Evolutionary conservation across 345 rosid species (phyloP), one percentile per base, ranked within the genome.

Genomic region (Eucalyptus viminalis): DNA sequence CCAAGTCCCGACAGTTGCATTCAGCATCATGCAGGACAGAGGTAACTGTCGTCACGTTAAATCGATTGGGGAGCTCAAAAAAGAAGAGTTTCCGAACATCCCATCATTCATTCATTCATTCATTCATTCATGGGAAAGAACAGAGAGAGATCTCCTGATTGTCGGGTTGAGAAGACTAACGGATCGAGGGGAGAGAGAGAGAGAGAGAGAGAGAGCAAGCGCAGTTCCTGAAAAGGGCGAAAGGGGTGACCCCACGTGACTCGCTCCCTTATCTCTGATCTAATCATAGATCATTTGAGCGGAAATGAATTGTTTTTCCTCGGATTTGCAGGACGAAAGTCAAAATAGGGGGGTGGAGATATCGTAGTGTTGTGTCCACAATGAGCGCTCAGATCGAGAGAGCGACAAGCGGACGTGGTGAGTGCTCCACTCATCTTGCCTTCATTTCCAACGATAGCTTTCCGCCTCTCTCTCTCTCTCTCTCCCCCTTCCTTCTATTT

Each of bases 381-480:
- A 76, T 76, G n/a, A 22, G 27, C 89, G 72, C 86, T 15, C 67
- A 80, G 29, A 76, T 49, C 58, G 86, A 47, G 65, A 80, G 72
- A 19, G 86, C 37, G 69, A 37, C 51, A 9, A 81, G 25, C 80
- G 40, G 88, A 92, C 93, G 91, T 94, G 95, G 91, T 87, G 86
- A 90, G 88, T 92, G 85, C 89, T 60, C 91, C 94, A 86, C 88
- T 50, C 81, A 21, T 86, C 90, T 86, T 88, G 88, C 87, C 47
- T 58, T 54, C 47, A 49, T 43, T 43, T 87, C 54, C 83, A 43
- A 51, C 87, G 34, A 56, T 58, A 76, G 14, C 44, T 29, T 29
- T 49, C n/a, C n/a, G n/a, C 14, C 29, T 34, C 22, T 31, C 31
- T 44, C 65, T 72, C 44, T 72, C 83, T n/a, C 51, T 49, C 45